Percentiles rank a stretch among this genome's conserved stretches.
These are phyloP conservation scores for Naganishia onofrii DNA, from an alignment of 768 basidiomycete genomes.

Conservation along the genomic window DNA sequence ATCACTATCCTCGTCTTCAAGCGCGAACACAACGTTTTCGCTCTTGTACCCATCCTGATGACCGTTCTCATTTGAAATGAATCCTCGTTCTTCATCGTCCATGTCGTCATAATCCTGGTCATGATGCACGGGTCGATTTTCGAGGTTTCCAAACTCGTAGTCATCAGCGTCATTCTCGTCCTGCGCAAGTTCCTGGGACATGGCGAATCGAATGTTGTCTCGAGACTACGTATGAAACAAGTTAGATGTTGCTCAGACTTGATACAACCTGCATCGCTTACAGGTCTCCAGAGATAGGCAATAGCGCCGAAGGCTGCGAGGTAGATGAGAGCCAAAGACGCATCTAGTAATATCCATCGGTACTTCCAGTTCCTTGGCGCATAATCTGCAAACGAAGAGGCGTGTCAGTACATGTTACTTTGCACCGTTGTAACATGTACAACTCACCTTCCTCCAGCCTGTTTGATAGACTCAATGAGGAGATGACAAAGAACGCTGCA, in stretches of 20 bases:
- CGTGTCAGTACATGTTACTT: neutral
- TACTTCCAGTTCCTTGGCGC: slow-evolving; percentile 83
- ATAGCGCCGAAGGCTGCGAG: slow-evolving; percentile 74
- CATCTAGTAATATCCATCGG: slow-evolving; percentile 96
- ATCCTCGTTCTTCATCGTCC: slow-evolving; percentile 27
- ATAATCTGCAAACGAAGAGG: slow-evolving; percentile 62
- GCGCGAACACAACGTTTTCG: slow-evolving; percentile 32
- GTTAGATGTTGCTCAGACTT: slow-evolving; percentile 15
- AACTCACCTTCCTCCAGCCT: slow-evolving; percentile 77
- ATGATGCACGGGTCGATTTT: slow-evolving; percentile 22
- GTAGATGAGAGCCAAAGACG: slow-evolving; percentile 86
- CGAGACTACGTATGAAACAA: slow-evolving; percentile 38
- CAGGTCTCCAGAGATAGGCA: slow-evolving; percentile 86
- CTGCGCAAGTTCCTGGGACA: slow-evolving; percentile 95
- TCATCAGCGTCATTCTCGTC: slow-evolving; percentile 87
- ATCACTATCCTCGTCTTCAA: slow-evolving; percentile 33
- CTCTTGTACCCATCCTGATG: slow-evolving; percentile 16
- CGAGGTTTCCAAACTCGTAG: slow-evolving; percentile 35
- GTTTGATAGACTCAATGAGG: slow-evolving; percentile 84
- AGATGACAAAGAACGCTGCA: slow-evolving; percentile 85
- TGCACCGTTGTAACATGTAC: neutral
- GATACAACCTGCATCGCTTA: slow-evolving; percentile 57
- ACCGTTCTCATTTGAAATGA: slow-evolving; percentile 22
- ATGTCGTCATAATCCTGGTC: slow-evolving; percentile 29
- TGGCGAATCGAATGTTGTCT: slow-evolving; percentile 62